These are phyloP conservation scores for Cyphellophora europaea DNA, from an alignment of 2,329 filamentous ascomycete species.

Conservation along the genomic window DNA sequence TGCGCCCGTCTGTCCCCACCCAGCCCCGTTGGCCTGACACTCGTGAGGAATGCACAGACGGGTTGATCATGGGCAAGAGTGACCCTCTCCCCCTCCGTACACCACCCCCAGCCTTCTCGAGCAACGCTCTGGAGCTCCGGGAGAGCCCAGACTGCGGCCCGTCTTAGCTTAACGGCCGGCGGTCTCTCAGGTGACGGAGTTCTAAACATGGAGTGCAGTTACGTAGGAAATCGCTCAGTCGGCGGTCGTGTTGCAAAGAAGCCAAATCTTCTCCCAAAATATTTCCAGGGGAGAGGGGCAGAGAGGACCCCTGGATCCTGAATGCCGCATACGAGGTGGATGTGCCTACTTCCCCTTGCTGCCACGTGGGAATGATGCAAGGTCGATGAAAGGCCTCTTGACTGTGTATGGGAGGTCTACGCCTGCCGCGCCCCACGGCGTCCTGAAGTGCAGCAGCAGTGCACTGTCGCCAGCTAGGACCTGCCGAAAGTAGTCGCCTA, in stretches of 20 bases:
- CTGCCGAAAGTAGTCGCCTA: neutral
- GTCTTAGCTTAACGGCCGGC: neutral
- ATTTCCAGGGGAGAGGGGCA: neutral
- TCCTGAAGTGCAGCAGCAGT: no score
- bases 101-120: no score
- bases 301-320: no score
- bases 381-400: neutral
- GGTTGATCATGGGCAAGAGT: no score
- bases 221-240: neutral
- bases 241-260: neutral
- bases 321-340: no score
- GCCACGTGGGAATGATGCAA: slow-evolving; percentile 1
- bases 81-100: no score
- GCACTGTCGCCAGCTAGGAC: neutral
- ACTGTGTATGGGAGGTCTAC: neutral
- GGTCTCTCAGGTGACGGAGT: neutral
- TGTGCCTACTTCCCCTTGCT: neutral
- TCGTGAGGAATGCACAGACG: no score
- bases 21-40: no score
- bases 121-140: no score
- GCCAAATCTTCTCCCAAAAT: neutral
- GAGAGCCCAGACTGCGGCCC: no score
- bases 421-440: no score
- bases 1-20: no score
- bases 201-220: neutral